Conservation (phyloP, 2,329 filamentous ascomycete species). For the Ophiostoma sp. region DNA sequence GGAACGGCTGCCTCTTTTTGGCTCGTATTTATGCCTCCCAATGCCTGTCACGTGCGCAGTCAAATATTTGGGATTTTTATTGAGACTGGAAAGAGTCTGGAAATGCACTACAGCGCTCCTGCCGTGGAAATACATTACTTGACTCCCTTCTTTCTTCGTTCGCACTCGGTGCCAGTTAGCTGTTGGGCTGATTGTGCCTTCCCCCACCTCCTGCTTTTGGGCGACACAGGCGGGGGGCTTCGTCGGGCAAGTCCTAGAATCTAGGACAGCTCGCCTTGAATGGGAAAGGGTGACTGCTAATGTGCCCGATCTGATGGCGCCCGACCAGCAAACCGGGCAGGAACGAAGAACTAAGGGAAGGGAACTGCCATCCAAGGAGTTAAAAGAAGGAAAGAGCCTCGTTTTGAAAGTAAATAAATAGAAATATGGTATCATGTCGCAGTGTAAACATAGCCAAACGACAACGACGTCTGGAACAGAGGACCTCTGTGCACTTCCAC, state of each 20-base stretch:
- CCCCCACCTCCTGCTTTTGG: conserved; percentile 5
- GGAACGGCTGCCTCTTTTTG: conserved; percentile 11
- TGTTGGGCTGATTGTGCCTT: conserved; percentile 7
- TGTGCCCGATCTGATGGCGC: conserved; percentile 3
- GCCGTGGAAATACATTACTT: neutral
- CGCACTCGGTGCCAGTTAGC: neutral
- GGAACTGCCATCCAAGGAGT: neutral
- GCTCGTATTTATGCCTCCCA: neutral
- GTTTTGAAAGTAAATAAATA: neutral
- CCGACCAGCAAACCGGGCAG: conserved; percentile 11
- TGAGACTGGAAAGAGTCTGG: neutral
- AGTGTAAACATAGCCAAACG: no score
- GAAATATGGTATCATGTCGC: neutral
- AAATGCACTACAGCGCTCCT: neutral
- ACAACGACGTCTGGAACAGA: neutral
- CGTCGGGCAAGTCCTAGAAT: conserved; percentile 17
- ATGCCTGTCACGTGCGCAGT: conserved; percentile 7
- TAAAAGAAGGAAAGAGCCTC: neutral
- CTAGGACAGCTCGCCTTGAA: neutral
- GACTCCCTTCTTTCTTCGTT: neutral
- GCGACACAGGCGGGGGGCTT: neutral
- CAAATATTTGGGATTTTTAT: neutral
- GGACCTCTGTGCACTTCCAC: neutral
- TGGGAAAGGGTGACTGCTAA: conserved; percentile 11
- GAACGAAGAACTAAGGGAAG: neutral